Conservation (phyloP, 371 early-diverging fungal species). For the Haplosporangium sp. region DNA sequence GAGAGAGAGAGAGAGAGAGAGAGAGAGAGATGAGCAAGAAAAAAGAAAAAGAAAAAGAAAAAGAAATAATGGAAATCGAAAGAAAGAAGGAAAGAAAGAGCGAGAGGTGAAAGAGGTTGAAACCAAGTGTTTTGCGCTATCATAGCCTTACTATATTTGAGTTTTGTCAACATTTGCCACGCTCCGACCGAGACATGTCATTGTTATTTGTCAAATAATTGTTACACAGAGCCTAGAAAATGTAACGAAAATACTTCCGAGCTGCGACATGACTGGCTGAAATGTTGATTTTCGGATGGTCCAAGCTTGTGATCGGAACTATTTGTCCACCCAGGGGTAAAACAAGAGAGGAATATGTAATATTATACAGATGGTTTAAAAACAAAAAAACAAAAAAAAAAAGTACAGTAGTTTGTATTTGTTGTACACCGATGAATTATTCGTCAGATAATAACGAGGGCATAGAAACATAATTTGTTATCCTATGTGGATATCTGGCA, state of each 20-base stretch:
- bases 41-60: background rate
- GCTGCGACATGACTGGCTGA: background rate
- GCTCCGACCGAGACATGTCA: conserved; percentile 1
- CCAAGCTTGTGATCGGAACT: background rate
- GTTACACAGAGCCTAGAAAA: background rate
- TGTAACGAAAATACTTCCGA: conserved; percentile 3
- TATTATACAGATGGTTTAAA: no score
- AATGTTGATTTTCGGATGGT: background rate
- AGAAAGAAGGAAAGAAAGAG: background rate
- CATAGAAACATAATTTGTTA: no score
- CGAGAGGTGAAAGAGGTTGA: no score
- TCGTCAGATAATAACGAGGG: no score
- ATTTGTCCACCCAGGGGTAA: background rate
- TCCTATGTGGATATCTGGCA: no score
- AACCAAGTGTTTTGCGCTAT: background rate
- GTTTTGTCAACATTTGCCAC: background rate
- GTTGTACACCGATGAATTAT: no score
- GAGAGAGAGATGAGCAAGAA: background rate
- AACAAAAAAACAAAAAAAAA: no score
- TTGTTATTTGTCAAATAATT: background rate
- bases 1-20: no score
- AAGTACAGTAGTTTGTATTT: no score
- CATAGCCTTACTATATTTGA: background rate
- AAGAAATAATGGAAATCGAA: background rate
- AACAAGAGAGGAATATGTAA: no score